Conservation (phyloP, 768 basidiomycete genomes). For the Mycena vitilis region DNA sequence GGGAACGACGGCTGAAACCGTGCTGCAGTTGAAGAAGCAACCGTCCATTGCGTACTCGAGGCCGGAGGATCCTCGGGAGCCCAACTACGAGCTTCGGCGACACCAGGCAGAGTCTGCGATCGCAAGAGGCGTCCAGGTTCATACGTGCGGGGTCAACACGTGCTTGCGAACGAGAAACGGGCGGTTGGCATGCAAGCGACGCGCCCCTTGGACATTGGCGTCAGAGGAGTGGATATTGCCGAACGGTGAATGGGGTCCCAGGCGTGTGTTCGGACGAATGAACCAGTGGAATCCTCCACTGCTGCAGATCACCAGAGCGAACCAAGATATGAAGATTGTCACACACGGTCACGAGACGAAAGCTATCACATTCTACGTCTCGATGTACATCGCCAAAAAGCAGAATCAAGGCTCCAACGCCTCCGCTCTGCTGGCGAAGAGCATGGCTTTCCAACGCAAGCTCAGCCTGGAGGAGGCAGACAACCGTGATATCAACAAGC, state of each 20-base stretch:
- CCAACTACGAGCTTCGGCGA: slow-evolving; percentile 26
- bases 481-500: slow-evolving; percentile 42
- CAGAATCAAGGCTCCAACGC: slow-evolving; percentile 43
- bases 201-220: slow-evolving; percentile 43
- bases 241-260: slow-evolving; percentile 44
- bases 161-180: slow-evolving; percentile 38
- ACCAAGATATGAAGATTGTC: slow-evolving; percentile 55
- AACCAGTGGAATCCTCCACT: slow-evolving; percentile 46
- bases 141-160: slow-evolving; percentile 41
- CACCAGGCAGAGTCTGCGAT: slow-evolving; percentile 35
- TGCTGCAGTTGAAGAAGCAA: slow-evolving; percentile 28
- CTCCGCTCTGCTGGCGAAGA: slow-evolving; percentile 44
- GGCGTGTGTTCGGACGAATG: slow-evolving; percentile 35
- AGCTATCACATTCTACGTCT: slow-evolving; percentile 48
- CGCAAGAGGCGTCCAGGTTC: slow-evolving; percentile 46
- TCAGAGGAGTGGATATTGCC: slow-evolving; percentile 39
- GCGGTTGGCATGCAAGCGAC: slow-evolving; percentile 45
- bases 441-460: slow-evolving; percentile 42
- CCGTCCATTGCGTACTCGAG: slow-evolving; percentile 46
- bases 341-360: slow-evolving; percentile 47
- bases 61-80: slow-evolving; percentile 46
- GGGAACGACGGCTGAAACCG: slow-evolving; percentile 26
- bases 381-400: slow-evolving; percentile 39
- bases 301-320: slow-evolving; percentile 39
- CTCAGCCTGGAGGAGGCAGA: slow-evolving; percentile 25